Evolutionary conservation across 345 rosid species (phyloP).

Genomic region (Cardamine resedifolia): DNA sequence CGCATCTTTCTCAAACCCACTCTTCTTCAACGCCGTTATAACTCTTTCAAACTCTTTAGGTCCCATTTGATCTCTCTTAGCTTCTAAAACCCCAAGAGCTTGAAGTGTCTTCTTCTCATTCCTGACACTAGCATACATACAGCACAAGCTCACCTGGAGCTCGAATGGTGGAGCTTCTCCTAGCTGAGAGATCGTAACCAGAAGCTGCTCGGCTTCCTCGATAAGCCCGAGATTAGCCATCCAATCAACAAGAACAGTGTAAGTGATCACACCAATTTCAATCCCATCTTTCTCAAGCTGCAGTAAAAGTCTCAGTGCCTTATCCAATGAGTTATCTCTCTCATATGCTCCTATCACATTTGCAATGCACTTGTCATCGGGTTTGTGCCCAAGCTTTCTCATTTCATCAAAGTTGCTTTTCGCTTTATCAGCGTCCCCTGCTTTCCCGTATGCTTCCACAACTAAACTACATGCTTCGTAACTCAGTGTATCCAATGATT

Average conservation of each 20-base stretch:
- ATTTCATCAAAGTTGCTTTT: slow-evolving; percentile 59
- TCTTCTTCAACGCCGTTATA: slow-evolving; percentile 53
- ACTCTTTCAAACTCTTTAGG: slow-evolving; percentile 58
- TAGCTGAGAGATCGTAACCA: slow-evolving; percentile 65
- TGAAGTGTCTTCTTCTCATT: slow-evolving; percentile 85
- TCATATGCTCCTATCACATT: slow-evolving; percentile 62
- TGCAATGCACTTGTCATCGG: slow-evolving; percentile 63
- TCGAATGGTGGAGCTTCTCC: slow-evolving; percentile 75
- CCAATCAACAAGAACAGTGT: slow-evolving; percentile 77
- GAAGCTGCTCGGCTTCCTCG: slow-evolving; percentile 81
- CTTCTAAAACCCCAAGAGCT: slow-evolving; percentile 62
- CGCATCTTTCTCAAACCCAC: slow-evolving; percentile 74
- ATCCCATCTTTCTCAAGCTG: slow-evolving; percentile 76
- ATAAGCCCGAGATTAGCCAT: slow-evolving; percentile 60
- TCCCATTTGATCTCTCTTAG: slow-evolving; percentile 52
- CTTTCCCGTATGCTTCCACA: slow-evolving; percentile 55
- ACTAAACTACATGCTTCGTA: slow-evolving; percentile 59
- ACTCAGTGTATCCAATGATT: slow-evolving; percentile 32
- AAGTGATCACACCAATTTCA: slow-evolving; percentile 73
- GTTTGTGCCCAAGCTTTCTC: slow-evolving; percentile 55
- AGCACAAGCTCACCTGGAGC: slow-evolving; percentile 75
- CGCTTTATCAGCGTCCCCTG: slow-evolving; percentile 58
- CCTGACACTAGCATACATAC: slow-evolving; percentile 61
- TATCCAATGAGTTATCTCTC: slow-evolving; percentile 62
- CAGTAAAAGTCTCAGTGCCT: slow-evolving; percentile 67